Evolutionary conservation across 257 asterid species (phyloP).

Genomic region (Leptodermis oblonga): DNA sequence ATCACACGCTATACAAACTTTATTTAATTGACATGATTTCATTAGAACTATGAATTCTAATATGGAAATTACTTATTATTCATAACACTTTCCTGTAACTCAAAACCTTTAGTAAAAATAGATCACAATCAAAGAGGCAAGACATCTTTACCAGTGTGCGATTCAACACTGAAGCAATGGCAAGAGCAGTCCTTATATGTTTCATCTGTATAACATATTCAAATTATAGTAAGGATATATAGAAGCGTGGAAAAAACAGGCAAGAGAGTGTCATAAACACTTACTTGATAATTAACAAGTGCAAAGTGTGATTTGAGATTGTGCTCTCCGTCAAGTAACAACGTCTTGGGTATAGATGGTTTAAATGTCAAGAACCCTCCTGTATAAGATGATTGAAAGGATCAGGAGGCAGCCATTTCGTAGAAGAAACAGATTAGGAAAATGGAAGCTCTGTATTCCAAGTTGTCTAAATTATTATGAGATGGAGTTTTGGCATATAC

Average conservation of each 20-base stretch:
- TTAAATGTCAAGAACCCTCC: conserved; percentile 89
- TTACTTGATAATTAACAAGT: conserved; percentile 91
- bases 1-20: conserved; percentile 5
- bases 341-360: conserved; percentile 81
- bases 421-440: conserved; percentile 18
- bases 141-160: conserved; percentile 81
- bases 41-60: not conserved
- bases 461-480: not conserved
- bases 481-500: not conserved
- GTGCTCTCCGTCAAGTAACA: conserved; percentile 87
- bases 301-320: conserved; percentile 82
- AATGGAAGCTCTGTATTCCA: not conserved
- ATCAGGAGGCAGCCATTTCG: conserved; percentile 9
- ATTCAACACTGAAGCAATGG: conserved; percentile 76
- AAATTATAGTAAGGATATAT: not conserved
- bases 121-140: conserved; percentile 11
- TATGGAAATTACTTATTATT: not conserved
- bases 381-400: conserved; percentile 36
- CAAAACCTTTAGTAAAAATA: not conserved
- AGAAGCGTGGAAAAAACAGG: conserved; percentile 6
- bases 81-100: not conserved
- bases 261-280: conserved; percentile 19
- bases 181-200: conserved; percentile 96
- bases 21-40: not conserved
- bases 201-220: conserved; percentile 53